phyloP scores from a whole-genome alignment of 2,329 filamentous ascomycete species.

The Colletotrichum sp. region DNA sequence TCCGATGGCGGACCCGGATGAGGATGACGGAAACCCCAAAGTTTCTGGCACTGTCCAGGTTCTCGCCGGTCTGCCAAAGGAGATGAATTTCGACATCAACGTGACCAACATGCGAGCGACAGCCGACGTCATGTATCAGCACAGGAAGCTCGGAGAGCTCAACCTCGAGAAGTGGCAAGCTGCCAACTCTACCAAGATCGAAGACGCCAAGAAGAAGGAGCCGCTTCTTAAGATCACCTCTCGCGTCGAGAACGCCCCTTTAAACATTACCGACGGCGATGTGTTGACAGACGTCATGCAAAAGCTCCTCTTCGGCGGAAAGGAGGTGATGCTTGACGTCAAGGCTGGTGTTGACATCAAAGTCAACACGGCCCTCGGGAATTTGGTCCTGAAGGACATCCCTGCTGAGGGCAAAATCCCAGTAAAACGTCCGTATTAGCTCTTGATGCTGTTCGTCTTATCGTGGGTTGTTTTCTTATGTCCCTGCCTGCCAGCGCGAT shows the following conservation, averaged over 20 bases:
- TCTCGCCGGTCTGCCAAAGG: conserved; percentile 77
- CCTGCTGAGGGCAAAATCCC: conserved; percentile 86
- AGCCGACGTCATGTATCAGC: conserved; percentile 81
- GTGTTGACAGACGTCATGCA: conserved; percentile 84
- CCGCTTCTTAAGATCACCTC: conserved; percentile 77
- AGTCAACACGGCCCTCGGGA: conserved; percentile 80
- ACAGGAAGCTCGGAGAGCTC: conserved; percentile 79
- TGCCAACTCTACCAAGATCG: conserved; percentile 78
- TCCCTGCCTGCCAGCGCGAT: conserved; percentile 11
- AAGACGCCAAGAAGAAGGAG: conserved; percentile 59
- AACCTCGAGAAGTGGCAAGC: conserved; percentile 82
- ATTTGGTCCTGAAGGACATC: conserved; percentile 81
- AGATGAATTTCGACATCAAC: conserved; percentile 85
- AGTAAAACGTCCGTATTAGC: conserved; percentile 87
- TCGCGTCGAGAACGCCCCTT: conserved; percentile 76
- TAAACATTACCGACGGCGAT: conserved; percentile 81
- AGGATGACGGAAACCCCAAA: conserved; percentile 73
- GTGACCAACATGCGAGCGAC: conserved; percentile 78
- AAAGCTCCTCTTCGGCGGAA: conserved; percentile 75
- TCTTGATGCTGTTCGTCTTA: conserved; percentile 47
- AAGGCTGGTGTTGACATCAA: conserved; percentile 83
- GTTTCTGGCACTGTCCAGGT: conserved; percentile 86
- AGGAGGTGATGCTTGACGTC: conserved; percentile 74
- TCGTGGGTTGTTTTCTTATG: conserved; percentile 23
- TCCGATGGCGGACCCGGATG: conserved; percentile 76